These are phyloP conservation scores for Rhodotorula diobovata DNA, from an alignment of 768 basidiomycete genomes.

Conservation along the genomic window DNA sequence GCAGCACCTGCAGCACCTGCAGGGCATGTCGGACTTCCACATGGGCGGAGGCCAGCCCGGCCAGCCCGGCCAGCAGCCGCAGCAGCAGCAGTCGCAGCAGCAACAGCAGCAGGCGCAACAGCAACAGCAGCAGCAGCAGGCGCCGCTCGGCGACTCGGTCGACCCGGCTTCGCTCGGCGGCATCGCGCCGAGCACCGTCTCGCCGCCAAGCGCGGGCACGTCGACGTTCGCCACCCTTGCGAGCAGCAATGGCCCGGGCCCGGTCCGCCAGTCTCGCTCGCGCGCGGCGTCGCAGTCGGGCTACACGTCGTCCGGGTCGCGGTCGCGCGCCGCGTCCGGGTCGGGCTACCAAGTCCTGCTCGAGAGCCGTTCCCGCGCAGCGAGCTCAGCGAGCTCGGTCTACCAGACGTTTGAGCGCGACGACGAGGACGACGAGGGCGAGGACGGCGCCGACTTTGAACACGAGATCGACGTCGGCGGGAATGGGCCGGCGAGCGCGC, in stretches of 20 bases:
- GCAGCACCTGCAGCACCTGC: slow-evolving; percentile 16
- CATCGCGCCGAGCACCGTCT: not conserved
- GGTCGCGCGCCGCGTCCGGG: slow-evolving; percentile 34
- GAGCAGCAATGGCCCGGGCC: not conserved
- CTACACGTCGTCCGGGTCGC: slow-evolving; percentile 33
- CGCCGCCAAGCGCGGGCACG: not conserved
- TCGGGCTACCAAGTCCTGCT: slow-evolving; percentile 36
- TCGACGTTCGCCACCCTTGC: not conserved
- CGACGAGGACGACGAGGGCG: slow-evolving; percentile 34
- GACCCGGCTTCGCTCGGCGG: not conserved
- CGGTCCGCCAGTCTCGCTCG: slow-evolving; percentile 26
- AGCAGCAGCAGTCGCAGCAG: not conserved
- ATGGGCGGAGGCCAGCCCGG: not conserved
- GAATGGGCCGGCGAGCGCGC: not conserved
- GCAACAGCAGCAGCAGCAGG: not conserved
- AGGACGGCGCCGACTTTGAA: slow-evolving; percentile 23
- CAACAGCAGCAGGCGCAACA: slow-evolving; percentile 4
- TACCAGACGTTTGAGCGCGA: slow-evolving; percentile 33
- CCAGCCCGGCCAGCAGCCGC: slow-evolving; percentile 9
- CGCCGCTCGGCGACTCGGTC: not conserved
- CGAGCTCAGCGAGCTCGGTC: slow-evolving; percentile 34
- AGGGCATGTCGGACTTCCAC: not conserved
- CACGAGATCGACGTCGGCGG: slow-evolving; percentile 16
- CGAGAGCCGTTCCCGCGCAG: slow-evolving; percentile 31
- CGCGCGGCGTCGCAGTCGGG: slow-evolving; percentile 35